Base-by-base conservation (phyloP, 1,284 basidiomycete species). In the Kalmanozyma brasiliensis region DNA sequence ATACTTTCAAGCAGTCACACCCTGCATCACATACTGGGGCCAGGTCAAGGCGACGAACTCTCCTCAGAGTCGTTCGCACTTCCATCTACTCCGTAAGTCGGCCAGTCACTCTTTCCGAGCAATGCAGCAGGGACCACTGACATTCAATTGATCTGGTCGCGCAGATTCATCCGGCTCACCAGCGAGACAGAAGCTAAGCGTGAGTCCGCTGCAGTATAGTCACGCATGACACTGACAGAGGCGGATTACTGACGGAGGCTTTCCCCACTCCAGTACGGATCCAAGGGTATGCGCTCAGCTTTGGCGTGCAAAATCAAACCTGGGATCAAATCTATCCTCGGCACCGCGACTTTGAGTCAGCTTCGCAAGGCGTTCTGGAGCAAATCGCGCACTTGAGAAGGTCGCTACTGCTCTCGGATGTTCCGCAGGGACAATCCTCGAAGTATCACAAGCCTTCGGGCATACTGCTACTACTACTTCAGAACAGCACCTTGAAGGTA, bases 81-180 rank as follows among this genome's bases (percentile, higher is more conserved):
- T 19, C 49, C 45, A 14, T 22, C 49, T 16, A 46, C 41, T n/a
- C 36, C 41, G 53, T 64, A 32, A 42, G 61, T 57, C 34, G n/a
- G n/a, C n/a, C n/a, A n/a, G n/a, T n/a, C n/a, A n/a, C n/a, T n/a
- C n/a, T n/a, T n/a, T n/a, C n/a, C n/a, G n/a, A n/a, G n/a, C n/a
- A n/a, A n/a, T n/a, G n/a, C n/a, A n/a, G n/a, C n/a, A n/a, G n/a
- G n/a, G n/a, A 14, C 10, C 23, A 23, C 29, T 32, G 23, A n/a
- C 16, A 16, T 11, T 6, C 1, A 13, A 17, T 11, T 38, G 10
- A 7, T 36, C 16, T 17, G 20, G 4, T 37, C n/a, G 8, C 22
- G 9, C 22, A 64, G 61, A 8, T 47, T 64, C 17, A 24, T 41
- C 11, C 61, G 61, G 24, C n/a, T 64, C 22, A 49, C 40, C 13